Evolutionary conservation across 2,329 filamentous ascomycete genomes (phyloP).

Genomic region (Aspergillus viridinutans): DNA sequence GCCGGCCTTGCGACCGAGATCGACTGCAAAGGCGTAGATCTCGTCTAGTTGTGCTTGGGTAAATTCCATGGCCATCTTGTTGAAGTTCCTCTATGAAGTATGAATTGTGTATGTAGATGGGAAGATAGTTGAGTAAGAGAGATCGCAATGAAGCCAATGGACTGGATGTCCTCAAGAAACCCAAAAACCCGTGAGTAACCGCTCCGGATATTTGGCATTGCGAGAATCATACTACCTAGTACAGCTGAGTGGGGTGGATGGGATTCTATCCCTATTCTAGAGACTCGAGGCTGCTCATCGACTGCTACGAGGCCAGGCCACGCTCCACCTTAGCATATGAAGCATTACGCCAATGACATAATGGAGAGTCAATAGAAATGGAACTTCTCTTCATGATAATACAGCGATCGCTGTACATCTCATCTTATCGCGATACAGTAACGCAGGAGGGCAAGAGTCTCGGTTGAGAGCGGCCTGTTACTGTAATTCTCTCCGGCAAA

Average conservation of each 20-base stretch:
- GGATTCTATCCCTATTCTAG: neutral
- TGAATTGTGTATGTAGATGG: neutral
- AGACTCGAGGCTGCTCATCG: no score
- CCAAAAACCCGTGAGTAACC: neutral
- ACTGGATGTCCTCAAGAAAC: no score
- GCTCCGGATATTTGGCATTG: neutral
- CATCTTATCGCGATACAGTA: no score
- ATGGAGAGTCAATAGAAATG: neutral
- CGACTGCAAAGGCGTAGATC: conserved; percentile 66
- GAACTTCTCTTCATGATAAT: neutral
- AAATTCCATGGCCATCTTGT: conserved; percentile 19
- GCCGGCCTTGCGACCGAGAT: conserved; percentile 67
- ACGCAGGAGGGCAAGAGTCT: no score
- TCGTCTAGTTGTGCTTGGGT: conserved; percentile 52
- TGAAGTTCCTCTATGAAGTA: no score
- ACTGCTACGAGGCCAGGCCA: no score
- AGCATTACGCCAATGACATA: neutral
- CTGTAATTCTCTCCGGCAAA: neutral
- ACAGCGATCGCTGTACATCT: neutral
- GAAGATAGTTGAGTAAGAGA: neutral
- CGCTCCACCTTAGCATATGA: neutral
- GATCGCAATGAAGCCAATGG: neutral
- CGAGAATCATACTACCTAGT: neutral
- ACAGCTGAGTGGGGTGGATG: no score
- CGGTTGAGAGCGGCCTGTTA: no score